phyloP scores from a whole-genome alignment of 108 stramenopile genomes.

The Pseudonitzschia delicatissima region DNA sequence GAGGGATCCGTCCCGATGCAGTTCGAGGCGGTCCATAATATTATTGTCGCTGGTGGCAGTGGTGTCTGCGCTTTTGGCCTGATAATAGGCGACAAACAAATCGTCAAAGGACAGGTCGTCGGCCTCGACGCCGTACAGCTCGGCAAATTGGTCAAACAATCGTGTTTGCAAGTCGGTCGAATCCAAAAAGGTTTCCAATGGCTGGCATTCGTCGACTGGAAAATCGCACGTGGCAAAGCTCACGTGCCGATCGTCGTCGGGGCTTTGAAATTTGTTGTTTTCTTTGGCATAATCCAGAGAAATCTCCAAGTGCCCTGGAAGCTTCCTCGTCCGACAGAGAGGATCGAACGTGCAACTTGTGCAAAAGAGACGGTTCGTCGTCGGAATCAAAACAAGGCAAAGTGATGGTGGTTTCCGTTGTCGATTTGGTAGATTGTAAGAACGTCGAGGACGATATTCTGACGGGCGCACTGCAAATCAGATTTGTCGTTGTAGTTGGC shows the following conservation, averaged over 20 bases:
- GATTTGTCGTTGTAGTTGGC: no score
- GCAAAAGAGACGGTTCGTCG: conserved; percentile 45
- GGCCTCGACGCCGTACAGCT: conserved; percentile 47
- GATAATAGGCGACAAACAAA: conserved; percentile 74
- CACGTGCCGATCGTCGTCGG: conserved; percentile 56
- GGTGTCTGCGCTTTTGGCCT: conserved; percentile 30
- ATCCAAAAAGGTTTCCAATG: conserved; percentile 42
- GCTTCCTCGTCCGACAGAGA: conserved; percentile 53
- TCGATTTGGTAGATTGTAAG: no score
- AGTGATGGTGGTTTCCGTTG: neutral
- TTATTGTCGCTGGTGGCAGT: neutral
- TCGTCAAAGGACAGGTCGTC: conserved; percentile 61
- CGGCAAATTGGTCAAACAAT: conserved; percentile 39
- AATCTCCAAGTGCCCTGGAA: conserved; percentile 29
- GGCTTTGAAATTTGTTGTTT: no score
- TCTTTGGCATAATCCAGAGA: conserved; percentile 41
- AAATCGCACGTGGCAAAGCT: conserved; percentile 74
- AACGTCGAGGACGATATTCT: no score
- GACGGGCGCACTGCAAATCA: no score
- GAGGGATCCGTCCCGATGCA: conserved; percentile 73
- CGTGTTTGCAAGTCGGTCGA: conserved; percentile 46
- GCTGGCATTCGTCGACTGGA: conserved; percentile 56
- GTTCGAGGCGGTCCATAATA: conserved; percentile 70
- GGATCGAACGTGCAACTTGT: conserved; percentile 54
- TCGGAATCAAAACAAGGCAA: neutral